A percentile compares a stretch with the other conserved stretches of the same genome.
Evolutionary conservation across 2,329 filamentous ascomycete genomes (phyloP).

Genomic region (Phialophora tarda): DNA sequence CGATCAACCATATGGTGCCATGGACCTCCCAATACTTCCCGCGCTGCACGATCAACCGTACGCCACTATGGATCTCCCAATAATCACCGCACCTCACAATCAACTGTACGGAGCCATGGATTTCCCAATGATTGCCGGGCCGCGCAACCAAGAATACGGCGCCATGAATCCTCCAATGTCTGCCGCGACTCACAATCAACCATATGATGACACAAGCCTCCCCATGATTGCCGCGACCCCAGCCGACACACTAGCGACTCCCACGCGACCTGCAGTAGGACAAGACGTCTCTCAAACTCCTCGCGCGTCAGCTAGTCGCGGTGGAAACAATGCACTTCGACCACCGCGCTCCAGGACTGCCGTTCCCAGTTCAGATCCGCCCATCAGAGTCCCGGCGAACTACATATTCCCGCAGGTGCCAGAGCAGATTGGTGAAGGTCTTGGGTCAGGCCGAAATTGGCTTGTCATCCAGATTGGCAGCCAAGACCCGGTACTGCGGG

Average conservation of each 20-base stretch:
- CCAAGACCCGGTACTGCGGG: background rate
- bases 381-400: background rate
- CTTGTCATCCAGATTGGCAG: background rate
- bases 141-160: no score
- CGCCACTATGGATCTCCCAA: no score
- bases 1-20: background rate
- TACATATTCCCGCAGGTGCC: background rate
- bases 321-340: background rate
- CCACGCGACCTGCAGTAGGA: background rate
- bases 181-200: background rate
- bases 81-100: no score
- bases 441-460: constrained; percentile 7
- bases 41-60: no score
- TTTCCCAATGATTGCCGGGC: no score
- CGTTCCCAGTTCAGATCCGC: background rate
- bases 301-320: background rate
- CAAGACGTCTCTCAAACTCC: background rate
- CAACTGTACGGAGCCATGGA: no score
- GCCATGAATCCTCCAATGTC: no score
- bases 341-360: background rate
- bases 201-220: background rate
- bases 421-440: background rate
- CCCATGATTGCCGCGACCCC: background rate
- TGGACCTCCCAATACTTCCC: background rate
- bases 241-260: background rate